Evolutionary conservation across 768 basidiomycete genomes (phyloP), one percentile per base, ranked within the genome.

Genomic region (Serpula lacrymans): DNA sequence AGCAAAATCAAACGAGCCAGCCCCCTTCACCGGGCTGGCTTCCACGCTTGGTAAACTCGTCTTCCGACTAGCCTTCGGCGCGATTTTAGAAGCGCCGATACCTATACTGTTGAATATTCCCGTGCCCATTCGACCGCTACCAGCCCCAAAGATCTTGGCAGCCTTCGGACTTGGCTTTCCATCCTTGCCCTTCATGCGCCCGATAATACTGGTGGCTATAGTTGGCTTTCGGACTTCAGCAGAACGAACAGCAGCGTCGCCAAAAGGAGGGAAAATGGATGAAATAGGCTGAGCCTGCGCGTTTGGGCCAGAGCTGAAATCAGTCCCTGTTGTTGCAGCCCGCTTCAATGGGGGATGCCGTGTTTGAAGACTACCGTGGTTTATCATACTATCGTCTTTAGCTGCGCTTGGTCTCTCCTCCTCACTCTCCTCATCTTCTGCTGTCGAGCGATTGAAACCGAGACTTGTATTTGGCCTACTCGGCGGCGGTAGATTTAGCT

Each of bases 391-490:
- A 13, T 61, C 62, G 12, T 57, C 57, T 31, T 43, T 57, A 14
- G 55, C 46, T 16, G 31, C 38, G 5, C 11, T 18, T 3, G 32
- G 12, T 4, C 14, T 21, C 30, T 47, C 35, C 16, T 43, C 48
- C n/a, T 43, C 49, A 6, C 38, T 45, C 11, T 54, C 52, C 16
- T 47, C 48, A 17, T 69, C 67, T 25, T 53, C 58, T 12, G 38
- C 17, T 8, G 30, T 45, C 11, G 30, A 35, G 4, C 50, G 52
- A 38, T 76, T 74, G 56, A 87, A 84, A 23, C 83, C 86, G 65
- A 87, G 60, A 41, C 79, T 84, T 2, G 84, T 84, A 39, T 74
- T 84, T 1, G 86, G 84, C 29, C 84, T 59, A 17, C 69, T 70
- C 3, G 83, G 85, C 2, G 80, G 72, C 0, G 80, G 84, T 57